A percentile compares a stretch with the other conserved stretches of the same genome.
These are phyloP conservation scores for Umbilicaria muhlenbergii DNA, from an alignment of 495 filamentous ascomycete species.

Conservation along the genomic window DNA sequence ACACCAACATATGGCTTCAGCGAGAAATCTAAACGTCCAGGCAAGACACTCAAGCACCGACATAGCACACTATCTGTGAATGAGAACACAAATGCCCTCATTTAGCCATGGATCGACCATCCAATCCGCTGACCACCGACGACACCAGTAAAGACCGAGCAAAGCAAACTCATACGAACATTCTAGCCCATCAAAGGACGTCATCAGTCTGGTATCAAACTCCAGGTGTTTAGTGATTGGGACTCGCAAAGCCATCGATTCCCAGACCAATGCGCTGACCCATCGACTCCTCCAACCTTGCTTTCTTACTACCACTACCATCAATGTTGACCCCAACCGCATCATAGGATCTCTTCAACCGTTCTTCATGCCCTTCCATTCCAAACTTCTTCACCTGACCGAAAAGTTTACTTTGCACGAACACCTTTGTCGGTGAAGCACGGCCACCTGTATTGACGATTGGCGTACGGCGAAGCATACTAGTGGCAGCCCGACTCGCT, in stretches of 20 bases:
- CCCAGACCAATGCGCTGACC: conserved; percentile 44
- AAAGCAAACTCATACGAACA: no score
- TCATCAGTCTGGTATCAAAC: no score
- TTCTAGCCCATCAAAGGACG: no score
- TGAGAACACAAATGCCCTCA: no score
- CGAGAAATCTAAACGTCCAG: no score
- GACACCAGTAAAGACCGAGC: no score
- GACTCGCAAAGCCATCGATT: conserved; percentile 30
- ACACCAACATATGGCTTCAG: no score
- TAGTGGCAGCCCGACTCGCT: conserved; percentile 32
- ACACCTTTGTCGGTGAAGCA: conserved; percentile 17
- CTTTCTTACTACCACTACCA: conserved; percentile 40
- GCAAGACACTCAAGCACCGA: no score
- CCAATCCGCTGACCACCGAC: no score
- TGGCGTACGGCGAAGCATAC: conserved; percentile 33
- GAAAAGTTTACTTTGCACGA: conserved; percentile 53
- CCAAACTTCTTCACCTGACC: conserved; percentile 47
- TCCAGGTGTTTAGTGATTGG: neutral
- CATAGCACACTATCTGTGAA: no score
- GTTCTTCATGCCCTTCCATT: conserved; percentile 19
- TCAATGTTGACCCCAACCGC: conserved; percentile 26
- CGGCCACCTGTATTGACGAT: conserved; percentile 11
- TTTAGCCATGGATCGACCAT: no score
- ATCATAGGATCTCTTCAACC: conserved; percentile 41
- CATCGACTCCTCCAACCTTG: conserved; percentile 28